Evolutionary conservation across 2,329 filamentous ascomycete species (phyloP), one percentile per base, ranked within the genome.

Genomic region (Nemania abortiva): DNA sequence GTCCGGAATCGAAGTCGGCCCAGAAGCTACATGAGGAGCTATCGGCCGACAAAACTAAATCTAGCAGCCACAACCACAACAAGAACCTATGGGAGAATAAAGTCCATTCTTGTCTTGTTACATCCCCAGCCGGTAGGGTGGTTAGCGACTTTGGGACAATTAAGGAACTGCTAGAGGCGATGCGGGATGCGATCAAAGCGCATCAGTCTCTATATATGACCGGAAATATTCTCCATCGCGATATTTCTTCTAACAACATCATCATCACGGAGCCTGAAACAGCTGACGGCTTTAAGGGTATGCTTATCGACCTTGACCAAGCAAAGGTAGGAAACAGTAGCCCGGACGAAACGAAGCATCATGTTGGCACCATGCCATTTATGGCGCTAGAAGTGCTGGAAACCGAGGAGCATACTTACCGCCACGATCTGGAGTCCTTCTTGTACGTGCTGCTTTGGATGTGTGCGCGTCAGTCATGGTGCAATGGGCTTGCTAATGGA

Each of bases 371-470:
- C 0, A 42, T 52, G 31, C 29, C 56, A 24, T 73, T 72, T 24
- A 72, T 72, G 45, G 60, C 68, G n/a, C 55, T 72, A 9, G 68
- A 68, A 24, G 65, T 71, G 52, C 60, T 73, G 15, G 54, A 49
- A 7, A 56, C 15, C 6, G 34, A 15, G 3, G 31, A 24, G 24
- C 24, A 27, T 5, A 27, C 24, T 27, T 27, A 27, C 24, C 24
- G 24, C 24, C 24, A 27, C 24, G 24, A 27, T 5, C 24, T 27
- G 24, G 24, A 27, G 24, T 27, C 24, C 24, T 27, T 27, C 24
- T 5, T 73, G 9, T 72, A 73, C 57, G 65, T 73, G 2, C 57
- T 73, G 34, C 52, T 73, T 22, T 70, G 65, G 62, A 65, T 65
- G 50, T 57, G 55, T 18, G 56, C 52, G 29, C 39, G 37, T 20